Evolutionary conservation across 805 yeast species (phyloP), one percentile per base, ranked within the genome.

Genomic region (Sugiyamaella qingdaonensis): DNA sequence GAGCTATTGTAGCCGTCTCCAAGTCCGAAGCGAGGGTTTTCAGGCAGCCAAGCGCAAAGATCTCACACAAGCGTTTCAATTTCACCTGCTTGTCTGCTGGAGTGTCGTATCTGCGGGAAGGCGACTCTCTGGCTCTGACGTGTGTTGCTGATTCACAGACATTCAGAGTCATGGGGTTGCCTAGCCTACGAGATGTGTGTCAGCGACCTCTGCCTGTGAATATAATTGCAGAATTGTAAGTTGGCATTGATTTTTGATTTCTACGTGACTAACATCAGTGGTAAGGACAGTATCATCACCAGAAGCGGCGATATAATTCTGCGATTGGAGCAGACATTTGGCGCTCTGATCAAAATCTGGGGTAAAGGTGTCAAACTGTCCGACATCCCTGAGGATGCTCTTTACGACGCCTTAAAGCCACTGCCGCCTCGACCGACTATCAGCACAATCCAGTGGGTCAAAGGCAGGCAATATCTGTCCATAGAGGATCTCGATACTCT

Each of bases 361-460:
- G 81, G 82, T 2, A 63, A 68, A 18, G 77, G 78, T 18, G 54
- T 56, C 36, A 49, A 50, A 44, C 62, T 58, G 8, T 64, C 60
- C n/a, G 61, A 61, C 21, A 68, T 58, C 14, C 55, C 57, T 2
- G 66, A 73, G 1, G 96, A 88, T 66, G 70, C 76, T 1, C 69
- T 94, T 34, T 91, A 85, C 70, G 85, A 87, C 62, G 85, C 80
- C 24, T 79, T 81, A 56, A 75, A 86, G 44, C 71, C 78, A 4
- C 78, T 85, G 18, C 95, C 96, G 1, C 79, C 81, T 32, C 76
- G 98, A 46, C 99, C 99, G 1, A 76, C 80, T 3, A 81, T 88
- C 5, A 81, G 89, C 35, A 79, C 94, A 0, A 73, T 87, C 43
- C 92, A 85, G 67, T 87, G 97, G 94, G 88, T 94, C 5, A 81